Conservation (phyloP, 2,329 filamentous ascomycete genomes). For the Cladosporium velox region DNA sequence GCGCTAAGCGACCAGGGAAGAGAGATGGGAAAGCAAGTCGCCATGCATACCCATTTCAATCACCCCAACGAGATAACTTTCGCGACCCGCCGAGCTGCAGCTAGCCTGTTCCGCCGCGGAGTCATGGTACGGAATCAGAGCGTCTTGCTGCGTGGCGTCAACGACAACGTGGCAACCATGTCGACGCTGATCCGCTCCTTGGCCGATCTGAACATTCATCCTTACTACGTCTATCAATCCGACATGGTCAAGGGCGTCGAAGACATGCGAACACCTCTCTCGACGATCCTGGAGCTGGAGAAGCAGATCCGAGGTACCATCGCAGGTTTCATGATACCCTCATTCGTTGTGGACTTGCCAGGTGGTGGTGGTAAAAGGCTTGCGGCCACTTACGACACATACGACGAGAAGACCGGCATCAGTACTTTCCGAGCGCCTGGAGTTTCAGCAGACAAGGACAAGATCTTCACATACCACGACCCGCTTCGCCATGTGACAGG, state of each 20-base stretch:
- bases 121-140: slow-evolving; percentile 63
- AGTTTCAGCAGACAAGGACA: slow-evolving; percentile 45
- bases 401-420: slow-evolving; percentile 56
- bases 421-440: slow-evolving; percentile 60
- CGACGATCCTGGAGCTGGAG: slow-evolving; percentile 61
- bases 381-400: slow-evolving; percentile 55
- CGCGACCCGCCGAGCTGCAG: slow-evolving; percentile 56
- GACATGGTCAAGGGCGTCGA: slow-evolving; percentile 64
- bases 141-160: slow-evolving; percentile 61
- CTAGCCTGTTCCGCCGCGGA: slow-evolving; percentile 52
- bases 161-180: slow-evolving; percentile 59
- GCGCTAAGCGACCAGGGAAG: slow-evolving; percentile 54
- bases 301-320: slow-evolving; percentile 60
- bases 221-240: slow-evolving; percentile 67
- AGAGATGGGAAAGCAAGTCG: slow-evolving; percentile 59
- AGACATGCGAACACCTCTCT: slow-evolving; percentile 63
- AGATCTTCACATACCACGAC: slow-evolving; percentile 60
- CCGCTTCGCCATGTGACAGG: slow-evolving; percentile 36
- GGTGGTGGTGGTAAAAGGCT: slow-evolving; percentile 65
- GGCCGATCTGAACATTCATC: slow-evolving; percentile 59
- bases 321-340: slow-evolving; percentile 63
- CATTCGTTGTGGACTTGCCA: slow-evolving; percentile 65
- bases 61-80: slow-evolving; percentile 64
- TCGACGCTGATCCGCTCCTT: slow-evolving; percentile 55
- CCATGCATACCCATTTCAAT: slow-evolving; percentile 67